Base-by-base conservation (phyloP, 441 rosid genomes). In the Melastoma candidum region DNA sequence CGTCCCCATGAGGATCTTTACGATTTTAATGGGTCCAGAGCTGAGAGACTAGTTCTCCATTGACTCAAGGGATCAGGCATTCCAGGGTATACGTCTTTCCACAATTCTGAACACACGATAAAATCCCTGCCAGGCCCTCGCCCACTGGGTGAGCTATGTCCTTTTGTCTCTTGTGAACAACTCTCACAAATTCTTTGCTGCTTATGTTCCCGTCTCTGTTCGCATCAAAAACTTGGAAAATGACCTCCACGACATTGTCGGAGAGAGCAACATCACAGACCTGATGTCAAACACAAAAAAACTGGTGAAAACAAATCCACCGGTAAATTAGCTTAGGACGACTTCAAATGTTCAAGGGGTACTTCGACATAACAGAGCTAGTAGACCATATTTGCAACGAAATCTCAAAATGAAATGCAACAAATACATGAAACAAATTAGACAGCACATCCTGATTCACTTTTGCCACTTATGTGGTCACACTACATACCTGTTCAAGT, bases 141-240 rank as follows among this genome's bases (percentile, higher is more conserved):
- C 74, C 72, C 56, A 68, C 56, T 1, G 79, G 58, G 27, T 57
- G 55, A 0, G 53, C 41, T 26, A 43, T 53, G 46, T 70, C 75
- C 14, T 57, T 68, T 63, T 74, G 77, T 11, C 84, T 56, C 66
- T 62, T 68, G 44, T 70, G 67, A 44, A 80, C 29, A 46, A 63
- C 84, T 53, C 66, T 69, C 44, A 83, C 63, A 22, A 83, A 80
- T 70, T 83, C 83, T 46, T 83, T 79, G 0, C 72, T 56, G 61
- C 83, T 78, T 56, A 80, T 59, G 51, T 12, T 74, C 1, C 84
- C 90, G 44, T 80, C 81, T 0, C 71, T 65, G 60, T 83, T 58
- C 0, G 71, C 58, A 57, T 83, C 84, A 27, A 83, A 80, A 57
- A 78, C 74, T 17, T 76, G 75, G 75, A 78, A 80, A 63, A 74